Conservation (phyloP, 768 basidiomycete genomes). For the Rhodosporidiobolus sp. region DNA sequence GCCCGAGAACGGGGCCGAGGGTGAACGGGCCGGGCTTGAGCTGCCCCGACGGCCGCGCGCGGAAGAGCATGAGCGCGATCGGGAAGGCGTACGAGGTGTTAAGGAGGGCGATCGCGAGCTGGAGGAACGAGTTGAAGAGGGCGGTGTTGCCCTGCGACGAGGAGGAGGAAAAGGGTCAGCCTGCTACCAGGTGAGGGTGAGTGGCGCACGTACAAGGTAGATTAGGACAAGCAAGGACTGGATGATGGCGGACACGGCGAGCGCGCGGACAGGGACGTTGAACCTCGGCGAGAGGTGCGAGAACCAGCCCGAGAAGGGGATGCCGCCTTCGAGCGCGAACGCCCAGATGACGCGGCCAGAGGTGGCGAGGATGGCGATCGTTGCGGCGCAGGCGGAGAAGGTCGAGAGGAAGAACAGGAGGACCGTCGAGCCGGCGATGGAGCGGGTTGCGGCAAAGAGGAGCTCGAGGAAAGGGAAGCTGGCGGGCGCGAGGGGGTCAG, state of each 20-base stretch:
- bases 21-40: background rate
- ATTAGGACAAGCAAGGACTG: constrained; percentile 32
- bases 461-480: background rate
- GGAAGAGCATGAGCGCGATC: constrained; percentile 33
- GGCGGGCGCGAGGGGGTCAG: background rate
- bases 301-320: constrained; percentile 24
- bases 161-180: background rate
- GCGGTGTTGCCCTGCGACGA: background rate
- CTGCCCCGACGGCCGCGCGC: constrained; percentile 9
- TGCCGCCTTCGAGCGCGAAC: constrained; percentile 11
- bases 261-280: constrained; percentile 22
- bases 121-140: constrained; percentile 41
- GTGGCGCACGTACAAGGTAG: constrained; percentile 2
- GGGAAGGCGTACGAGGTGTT: constrained; percentile 32
- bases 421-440: background rate
- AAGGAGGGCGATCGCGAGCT: constrained; percentile 35
- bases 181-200: rapidly evolving
- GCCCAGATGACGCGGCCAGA: background rate
- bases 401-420: background rate
- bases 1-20: constrained; percentile 20
- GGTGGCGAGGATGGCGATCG: background rate
- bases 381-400: background rate
- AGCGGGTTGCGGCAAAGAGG: background rate
- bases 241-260: constrained; percentile 13
- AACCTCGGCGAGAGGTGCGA: background rate